phyloP scores from a whole-genome alignment of 2,329 filamentous ascomycete species.

The Pezicula neosporulosa region DNA sequence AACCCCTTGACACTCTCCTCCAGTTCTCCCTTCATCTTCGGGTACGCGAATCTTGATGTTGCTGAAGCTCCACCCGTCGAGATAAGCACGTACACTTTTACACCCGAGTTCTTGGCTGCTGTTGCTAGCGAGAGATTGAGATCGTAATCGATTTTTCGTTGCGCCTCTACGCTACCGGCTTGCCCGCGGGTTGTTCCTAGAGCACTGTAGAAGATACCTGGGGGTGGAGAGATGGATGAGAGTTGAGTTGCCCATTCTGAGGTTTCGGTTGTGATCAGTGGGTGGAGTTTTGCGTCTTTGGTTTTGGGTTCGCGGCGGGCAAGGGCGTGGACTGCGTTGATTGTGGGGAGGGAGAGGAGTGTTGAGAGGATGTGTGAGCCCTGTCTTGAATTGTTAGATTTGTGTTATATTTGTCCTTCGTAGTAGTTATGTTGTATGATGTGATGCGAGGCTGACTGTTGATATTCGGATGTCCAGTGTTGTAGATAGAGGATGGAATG shows the following conservation, averaged over 20 bases:
- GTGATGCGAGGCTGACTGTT: constrained; percentile 4
- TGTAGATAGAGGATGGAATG: not conserved
- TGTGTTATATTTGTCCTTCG: too few species aligned
- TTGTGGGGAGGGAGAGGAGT: constrained; percentile 52
- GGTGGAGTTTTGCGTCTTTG: constrained; percentile 53
- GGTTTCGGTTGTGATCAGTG: constrained; percentile 65
- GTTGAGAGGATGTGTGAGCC: constrained; percentile 71
- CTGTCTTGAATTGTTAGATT: constrained; percentile 5
- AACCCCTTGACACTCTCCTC: constrained; percentile 72
- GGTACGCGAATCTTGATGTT: constrained; percentile 51
- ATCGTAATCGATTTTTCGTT: constrained; percentile 86
- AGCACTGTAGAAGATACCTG: constrained; percentile 68
- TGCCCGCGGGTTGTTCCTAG: constrained; percentile 75
- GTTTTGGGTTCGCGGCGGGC: constrained; percentile 59
- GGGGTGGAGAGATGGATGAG: constrained; percentile 47
- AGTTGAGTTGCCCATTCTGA: constrained; percentile 65
- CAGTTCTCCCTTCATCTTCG: constrained; percentile 80
- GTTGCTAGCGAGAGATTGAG: constrained; percentile 76
- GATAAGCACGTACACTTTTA: constrained; percentile 57
- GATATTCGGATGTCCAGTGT: not conserved
- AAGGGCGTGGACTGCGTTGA: constrained; percentile 53
- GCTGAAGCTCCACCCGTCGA: constrained; percentile 40
- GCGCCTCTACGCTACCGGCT: constrained; percentile 73
- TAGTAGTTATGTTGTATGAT: not conserved
- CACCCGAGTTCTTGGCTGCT: constrained; percentile 69